Evolutionary conservation across 139 green algal species (phyloP).

Genomic region (Parachlorella kessleri): DNA sequence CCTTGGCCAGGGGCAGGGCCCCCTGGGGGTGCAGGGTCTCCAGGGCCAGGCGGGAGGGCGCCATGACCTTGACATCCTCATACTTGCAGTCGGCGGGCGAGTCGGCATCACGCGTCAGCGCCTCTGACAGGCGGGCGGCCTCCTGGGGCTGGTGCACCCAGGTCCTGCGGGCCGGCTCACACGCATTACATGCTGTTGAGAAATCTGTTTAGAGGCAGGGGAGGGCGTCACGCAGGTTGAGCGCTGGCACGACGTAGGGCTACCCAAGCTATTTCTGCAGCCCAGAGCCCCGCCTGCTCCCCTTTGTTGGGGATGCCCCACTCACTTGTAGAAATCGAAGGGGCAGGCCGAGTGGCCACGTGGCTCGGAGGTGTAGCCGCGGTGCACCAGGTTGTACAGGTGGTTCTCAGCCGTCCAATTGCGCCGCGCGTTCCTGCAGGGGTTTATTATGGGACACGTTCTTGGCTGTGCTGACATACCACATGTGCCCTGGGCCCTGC

Average conservation of each 20-base stretch:
- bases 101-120: constrained; percentile 45
- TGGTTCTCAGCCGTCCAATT: constrained; percentile 66
- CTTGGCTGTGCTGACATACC: too few relatives aligned
- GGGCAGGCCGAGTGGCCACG: constrained; percentile 56
- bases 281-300: too few relatives aligned
- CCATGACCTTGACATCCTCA: constrained; percentile 16
- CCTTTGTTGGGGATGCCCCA: too few relatives aligned
- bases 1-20: too few relatives aligned
- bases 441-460: too few relatives aligned
- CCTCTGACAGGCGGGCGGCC: constrained; percentile 27
- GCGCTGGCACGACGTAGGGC: too few relatives aligned
- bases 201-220: too few relatives aligned
- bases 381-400: constrained; percentile 74
- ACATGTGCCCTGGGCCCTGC: too few relatives aligned
- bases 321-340: constrained; percentile 72
- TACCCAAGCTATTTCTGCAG: too few relatives aligned
- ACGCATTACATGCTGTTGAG: too few relatives aligned
- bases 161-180: not conserved
- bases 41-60: constrained; percentile 18
- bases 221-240: too few relatives aligned
- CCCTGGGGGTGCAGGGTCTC: constrained; percentile 11
- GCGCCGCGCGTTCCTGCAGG: constrained; percentile 35
- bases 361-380: constrained; percentile 61
- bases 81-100: constrained; percentile 10
- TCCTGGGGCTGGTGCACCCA: constrained; percentile 51